Percentiles rank a stretch among this genome's conserved stretches.
Conservation (phyloP, 2,329 filamentous ascomycete genomes). For the Claviceps citrina region DNA sequence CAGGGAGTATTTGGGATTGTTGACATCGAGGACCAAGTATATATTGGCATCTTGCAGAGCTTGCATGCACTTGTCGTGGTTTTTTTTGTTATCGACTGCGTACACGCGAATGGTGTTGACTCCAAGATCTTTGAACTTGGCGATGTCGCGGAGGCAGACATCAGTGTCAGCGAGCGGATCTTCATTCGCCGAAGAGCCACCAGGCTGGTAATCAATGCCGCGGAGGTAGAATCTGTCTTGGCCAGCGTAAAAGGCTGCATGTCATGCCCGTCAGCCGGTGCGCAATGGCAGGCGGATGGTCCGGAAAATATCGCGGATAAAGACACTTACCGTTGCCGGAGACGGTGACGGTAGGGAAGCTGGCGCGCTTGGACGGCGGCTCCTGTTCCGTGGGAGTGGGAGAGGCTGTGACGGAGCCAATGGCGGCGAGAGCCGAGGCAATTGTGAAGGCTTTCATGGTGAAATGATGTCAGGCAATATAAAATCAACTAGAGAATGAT, state of each 20-base stretch:
- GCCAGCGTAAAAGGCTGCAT: conserved; percentile 38
- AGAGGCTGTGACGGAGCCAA: conserved; percentile 28
- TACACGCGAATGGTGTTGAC: conserved; percentile 89
- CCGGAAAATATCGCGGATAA: background rate
- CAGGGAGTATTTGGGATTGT: conserved; percentile 77
- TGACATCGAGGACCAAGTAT: conserved; percentile 84
- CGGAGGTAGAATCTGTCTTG: conserved; percentile 42
- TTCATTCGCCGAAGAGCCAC: conserved; percentile 35
- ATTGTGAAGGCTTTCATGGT: conserved; percentile 36
- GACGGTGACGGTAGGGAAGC: conserved; percentile 33
- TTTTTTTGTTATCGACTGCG: conserved; percentile 70
- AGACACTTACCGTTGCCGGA: conserved; percentile 38
- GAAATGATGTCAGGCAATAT: conserved; percentile 10
- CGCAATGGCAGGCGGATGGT: background rate
- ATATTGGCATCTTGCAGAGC: conserved; percentile 69
- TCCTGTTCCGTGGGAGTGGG: conserved; percentile 35
- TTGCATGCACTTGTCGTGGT: conserved; percentile 78
- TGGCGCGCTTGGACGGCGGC: conserved; percentile 34
- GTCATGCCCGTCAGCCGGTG: conserved; percentile 1
- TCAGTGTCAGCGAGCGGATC: conserved; percentile 63
- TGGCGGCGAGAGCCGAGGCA: conserved; percentile 32
- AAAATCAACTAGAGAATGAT: conserved; percentile 1
- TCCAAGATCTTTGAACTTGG: conserved; percentile 68
- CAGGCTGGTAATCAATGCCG: conserved; percentile 49
- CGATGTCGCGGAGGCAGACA: conserved; percentile 65